Conservation (phyloP, 1,139 yeast species). For the Lodderomyces beijingensis region DNA sequence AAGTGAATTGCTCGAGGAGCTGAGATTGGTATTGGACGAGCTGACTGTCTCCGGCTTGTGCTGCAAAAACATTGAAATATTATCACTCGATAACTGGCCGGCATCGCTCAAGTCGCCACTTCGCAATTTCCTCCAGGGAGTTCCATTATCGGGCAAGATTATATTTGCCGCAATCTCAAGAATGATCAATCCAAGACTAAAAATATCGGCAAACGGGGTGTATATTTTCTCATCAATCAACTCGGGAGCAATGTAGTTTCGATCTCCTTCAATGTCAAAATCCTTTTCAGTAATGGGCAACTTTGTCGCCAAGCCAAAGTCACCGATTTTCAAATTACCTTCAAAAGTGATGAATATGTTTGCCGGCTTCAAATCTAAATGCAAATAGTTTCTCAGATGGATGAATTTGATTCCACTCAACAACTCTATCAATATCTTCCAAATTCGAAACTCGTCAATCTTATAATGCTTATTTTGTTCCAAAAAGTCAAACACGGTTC, state of each 20-base stretch:
- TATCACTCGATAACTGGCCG: slow-evolving; percentile 68
- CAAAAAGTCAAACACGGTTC: slow-evolving; percentile 77
- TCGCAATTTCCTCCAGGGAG: slow-evolving; percentile 93
- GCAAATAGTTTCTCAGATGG: slow-evolving; percentile 73
- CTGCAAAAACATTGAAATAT: slow-evolving; percentile 42
- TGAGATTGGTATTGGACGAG: slow-evolving; percentile 6
- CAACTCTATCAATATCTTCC: slow-evolving; percentile 90
- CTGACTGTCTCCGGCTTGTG: slow-evolving; percentile 19
- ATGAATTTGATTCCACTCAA: slow-evolving; percentile 75
- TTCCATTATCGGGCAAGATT: slow-evolving; percentile 91
- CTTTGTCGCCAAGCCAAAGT: slow-evolving; percentile 60
- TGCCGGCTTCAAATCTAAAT: slow-evolving; percentile 91
- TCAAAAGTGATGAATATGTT: slow-evolving; percentile 92
- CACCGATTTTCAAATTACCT: slow-evolving; percentile 84
- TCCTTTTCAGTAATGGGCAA: slow-evolving; percentile 52
- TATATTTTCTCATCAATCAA: slow-evolving; percentile 77
- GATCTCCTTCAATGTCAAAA: slow-evolving; percentile 92
- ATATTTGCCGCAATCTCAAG: slow-evolving; percentile 96
- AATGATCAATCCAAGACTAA: slow-evolving; percentile 86
- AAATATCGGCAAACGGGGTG: slow-evolving; percentile 91
- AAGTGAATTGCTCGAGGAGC: slow-evolving; percentile 7
- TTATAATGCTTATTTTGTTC: slow-evolving; percentile 69
- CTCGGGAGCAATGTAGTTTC: slow-evolving; percentile 98
- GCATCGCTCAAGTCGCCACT: slow-evolving; percentile 97
- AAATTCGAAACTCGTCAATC: slow-evolving; percentile 94